Base-by-base conservation (phyloP, 1,284 basidiomycete species). In the Ustilago trichophora region DNA sequence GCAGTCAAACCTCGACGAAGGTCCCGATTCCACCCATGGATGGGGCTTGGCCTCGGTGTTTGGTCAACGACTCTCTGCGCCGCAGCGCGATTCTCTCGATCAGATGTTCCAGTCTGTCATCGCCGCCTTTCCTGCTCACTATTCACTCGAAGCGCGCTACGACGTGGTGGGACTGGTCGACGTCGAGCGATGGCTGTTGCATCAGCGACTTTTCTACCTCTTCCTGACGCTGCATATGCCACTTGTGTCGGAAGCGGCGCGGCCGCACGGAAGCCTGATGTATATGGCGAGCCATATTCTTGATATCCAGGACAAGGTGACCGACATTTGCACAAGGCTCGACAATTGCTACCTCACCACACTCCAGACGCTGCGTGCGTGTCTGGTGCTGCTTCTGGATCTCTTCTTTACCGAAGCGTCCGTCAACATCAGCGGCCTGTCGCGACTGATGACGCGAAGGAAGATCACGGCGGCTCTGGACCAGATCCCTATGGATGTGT, bases 181-280 rank as follows among this genome's bases (percentile, higher is more conserved):
- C 15, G 45, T 67, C 15, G 57, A 67, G 21, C 52, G 64, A 16
- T 67, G 64, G 64, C 58, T 67, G 16, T 27, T 67, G 9, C 64
- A 67, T 18, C 64, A 67, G 24, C 42, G 46, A 3, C 36, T 62
- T 12, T 67, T 67, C 42, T 51, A 57, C n/a, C 49, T 62, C 9
- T 57, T 62, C 10, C 36, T 67, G 10, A 53, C 57, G 24, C 42
- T 67, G 26, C 64, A 67, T n/a, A 57, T 67, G 57, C 64, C 64
- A 29, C 53, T 67, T 6, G 26, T 62, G 1, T 67, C 64, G 5
- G 53, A 67, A 29, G 64, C 57, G 0, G 36, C 34, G 1, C 40
- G 53, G 9, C 58, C 57, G 15, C 64, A 67, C 18, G 64, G 64
- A 6, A 67, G 64, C 25, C 32, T 60, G 21, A 67, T 62, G 51